phyloP scores from a whole-genome alignment of 1,139 yeast species.

The Sugiyamaella neomexicana region DNA sequence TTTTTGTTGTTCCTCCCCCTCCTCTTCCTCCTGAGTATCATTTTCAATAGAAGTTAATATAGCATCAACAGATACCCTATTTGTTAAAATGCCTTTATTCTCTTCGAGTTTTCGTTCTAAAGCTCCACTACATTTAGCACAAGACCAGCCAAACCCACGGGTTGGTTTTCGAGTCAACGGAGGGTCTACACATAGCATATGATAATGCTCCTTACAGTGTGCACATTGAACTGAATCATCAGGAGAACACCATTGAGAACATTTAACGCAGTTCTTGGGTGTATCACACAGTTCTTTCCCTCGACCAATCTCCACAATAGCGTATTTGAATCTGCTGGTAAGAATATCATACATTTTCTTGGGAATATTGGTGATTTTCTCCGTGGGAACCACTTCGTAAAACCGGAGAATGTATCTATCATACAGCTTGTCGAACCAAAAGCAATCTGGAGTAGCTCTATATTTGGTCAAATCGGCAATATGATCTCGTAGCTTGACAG shows the following conservation, averaged over 20 bases:
- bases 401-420: constrained; percentile 84
- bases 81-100: constrained; percentile 27
- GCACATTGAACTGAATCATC: constrained; percentile 80
- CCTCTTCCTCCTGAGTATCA: background rate
- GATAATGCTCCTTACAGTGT: constrained; percentile 69
- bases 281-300: constrained; percentile 63
- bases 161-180: constrained; percentile 79
- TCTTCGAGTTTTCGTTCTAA: constrained; percentile 32
- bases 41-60: background rate
- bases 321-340: constrained; percentile 65
- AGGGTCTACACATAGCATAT: constrained; percentile 84
- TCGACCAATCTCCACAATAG: constrained; percentile 73
- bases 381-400: constrained; percentile 73
- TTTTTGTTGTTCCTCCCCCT: background rate
- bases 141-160: constrained; percentile 91
- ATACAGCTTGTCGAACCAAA: constrained; percentile 82
- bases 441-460: constrained; percentile 61
- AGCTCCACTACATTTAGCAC: constrained; percentile 64
- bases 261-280: constrained; percentile 70
- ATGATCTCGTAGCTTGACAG: constrained; percentile 66
- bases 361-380: constrained; percentile 55
- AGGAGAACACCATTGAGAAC: constrained; percentile 81
- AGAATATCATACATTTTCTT: constrained; percentile 64
- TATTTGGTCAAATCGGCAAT: constrained; percentile 60
- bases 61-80: constrained; percentile 16